Base-by-base conservation (phyloP, 176 grass and related monocot genomes). In the Paspalum vaginatum region DNA sequence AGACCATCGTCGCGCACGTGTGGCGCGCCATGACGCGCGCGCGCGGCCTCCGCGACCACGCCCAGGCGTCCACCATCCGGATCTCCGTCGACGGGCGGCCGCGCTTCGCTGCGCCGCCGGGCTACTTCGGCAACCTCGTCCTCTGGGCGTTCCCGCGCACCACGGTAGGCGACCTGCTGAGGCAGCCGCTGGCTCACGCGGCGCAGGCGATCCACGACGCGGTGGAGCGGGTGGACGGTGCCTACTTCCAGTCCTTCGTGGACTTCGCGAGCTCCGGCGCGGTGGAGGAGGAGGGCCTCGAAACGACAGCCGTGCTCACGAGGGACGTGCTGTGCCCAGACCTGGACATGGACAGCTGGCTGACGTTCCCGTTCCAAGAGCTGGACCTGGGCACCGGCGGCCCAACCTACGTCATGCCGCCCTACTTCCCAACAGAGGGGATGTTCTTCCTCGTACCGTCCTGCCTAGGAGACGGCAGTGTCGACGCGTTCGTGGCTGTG, bases 301-400 rank as follows among this genome's bases (percentile, higher is more conserved):
- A 73, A 37, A 43, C 84, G 37, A 88, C 84, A 10, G 86, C 89
- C 1, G 81, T 87, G 48, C 39, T 82, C 11, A 73, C 60, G 18
- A 21, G 8, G 67, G 69, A 59, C 52, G 86, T 72, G 66, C 18
- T 87, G 4, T 84, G 86, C 58, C 92, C 92, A 4, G 17, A 94
- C 77, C 24, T 94, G 41, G 89, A 94, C 65, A 89, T 94, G 8
- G 81, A 94, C 51, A 87, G 86, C 64, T 94, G 92, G 92, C 51
- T 89, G 1, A 78, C 79, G 17, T 79, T 94, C n/a, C 92, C 92
- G 4, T 88, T 94, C 65, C 51, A 86, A 44, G 80, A 81, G 75
- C 70, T 94, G 54, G 86, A 94, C 75, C 89, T 94, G 12, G 92
- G 92, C 38, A 37, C 42, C 1, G 92, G 92, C 4, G 45, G 61